Evolutionary conservation across 2,329 filamentous ascomycete genomes (phyloP).

Genomic region (Fusarium secorum): DNA sequence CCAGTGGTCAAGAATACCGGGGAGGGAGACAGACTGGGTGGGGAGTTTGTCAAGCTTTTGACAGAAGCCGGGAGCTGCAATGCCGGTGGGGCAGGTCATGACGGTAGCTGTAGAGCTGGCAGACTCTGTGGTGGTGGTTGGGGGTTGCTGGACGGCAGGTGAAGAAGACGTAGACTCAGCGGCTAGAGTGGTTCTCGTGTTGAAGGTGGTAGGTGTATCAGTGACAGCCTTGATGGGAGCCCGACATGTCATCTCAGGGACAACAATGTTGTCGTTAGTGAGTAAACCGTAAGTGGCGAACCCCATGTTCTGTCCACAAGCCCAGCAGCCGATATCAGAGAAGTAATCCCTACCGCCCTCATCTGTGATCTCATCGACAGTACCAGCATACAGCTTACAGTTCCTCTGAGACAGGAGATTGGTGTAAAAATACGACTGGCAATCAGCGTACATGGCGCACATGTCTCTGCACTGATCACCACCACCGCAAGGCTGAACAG

Average conservation of each 20-base stretch:
- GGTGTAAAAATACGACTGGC: neutral
- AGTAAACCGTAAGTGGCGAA: neutral
- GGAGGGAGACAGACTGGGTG: neutral
- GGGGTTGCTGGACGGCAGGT: neutral
- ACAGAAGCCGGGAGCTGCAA: neutral
- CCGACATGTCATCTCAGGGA: neutral
- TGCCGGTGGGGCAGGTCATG: neutral
- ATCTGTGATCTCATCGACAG: neutral
- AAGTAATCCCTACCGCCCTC: constrained; percentile 1
- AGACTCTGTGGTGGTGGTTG: neutral
- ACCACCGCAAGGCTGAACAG: neutral
- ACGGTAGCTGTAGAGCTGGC: neutral
- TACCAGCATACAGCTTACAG: neutral
- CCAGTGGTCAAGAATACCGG: neutral
- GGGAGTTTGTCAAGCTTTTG: neutral
- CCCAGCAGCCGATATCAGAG: neutral
- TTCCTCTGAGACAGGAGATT: neutral
- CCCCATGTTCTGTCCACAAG: constrained; percentile 11
- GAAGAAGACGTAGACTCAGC: neutral
- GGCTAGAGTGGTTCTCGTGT: neutral
- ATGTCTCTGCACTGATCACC: neutral
- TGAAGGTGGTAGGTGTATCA: neutral
- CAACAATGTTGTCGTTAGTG: neutral
- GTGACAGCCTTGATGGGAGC: neutral
- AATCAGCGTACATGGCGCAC: constrained; percentile 7